phyloP scores from a whole-genome alignment of 495 filamentous ascomycete genomes.

The Hypoxylon perforatum region DNA sequence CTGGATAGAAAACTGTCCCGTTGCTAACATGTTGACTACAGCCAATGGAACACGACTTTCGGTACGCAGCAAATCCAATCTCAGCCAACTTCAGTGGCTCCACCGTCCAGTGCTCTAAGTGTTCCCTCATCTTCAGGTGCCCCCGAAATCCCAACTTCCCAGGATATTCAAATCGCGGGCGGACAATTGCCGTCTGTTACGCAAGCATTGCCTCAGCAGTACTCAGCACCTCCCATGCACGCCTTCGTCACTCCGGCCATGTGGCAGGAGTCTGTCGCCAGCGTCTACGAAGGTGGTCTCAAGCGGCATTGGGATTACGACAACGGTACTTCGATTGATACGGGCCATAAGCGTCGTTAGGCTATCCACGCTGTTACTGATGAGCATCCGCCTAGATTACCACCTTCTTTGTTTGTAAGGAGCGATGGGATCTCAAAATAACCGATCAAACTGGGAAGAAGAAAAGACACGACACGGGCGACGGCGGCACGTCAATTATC shows the following conservation, averaged over 20 bases:
- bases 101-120: conserved; percentile 56
- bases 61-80: conserved; percentile 69
- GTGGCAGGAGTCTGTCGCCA: conserved; percentile 96
- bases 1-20: not conserved
- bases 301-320: conserved; percentile 81
- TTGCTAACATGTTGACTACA: conserved; percentile 54
- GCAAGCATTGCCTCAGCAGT: conserved; percentile 66
- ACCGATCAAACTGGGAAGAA: not conserved
- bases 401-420: conserved; percentile 36
- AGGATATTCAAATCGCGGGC: conserved; percentile 61
- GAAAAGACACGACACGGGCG: conserved; percentile 3
- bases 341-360: conserved; percentile 44
- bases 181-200: conserved; percentile 63
- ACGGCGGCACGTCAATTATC: conserved; percentile 12
- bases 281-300: conserved; percentile 81
- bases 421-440: conserved; percentile 16
- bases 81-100: conserved; percentile 51
- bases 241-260: conserved; percentile 90
- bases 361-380: conserved; percentile 17
- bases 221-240: conserved; percentile 62
- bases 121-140: conserved; percentile 56
- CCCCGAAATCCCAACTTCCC: conserved; percentile 62
- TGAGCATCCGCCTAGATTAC: conserved; percentile 27
- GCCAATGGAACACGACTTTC: conserved; percentile 94
- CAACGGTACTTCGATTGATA: conserved; percentile 40